A percentile compares a stretch with the other conserved stretches of the same genome.
Conservation (phyloP, 169 alveolate species). For the Eimeria tenella region DNA sequence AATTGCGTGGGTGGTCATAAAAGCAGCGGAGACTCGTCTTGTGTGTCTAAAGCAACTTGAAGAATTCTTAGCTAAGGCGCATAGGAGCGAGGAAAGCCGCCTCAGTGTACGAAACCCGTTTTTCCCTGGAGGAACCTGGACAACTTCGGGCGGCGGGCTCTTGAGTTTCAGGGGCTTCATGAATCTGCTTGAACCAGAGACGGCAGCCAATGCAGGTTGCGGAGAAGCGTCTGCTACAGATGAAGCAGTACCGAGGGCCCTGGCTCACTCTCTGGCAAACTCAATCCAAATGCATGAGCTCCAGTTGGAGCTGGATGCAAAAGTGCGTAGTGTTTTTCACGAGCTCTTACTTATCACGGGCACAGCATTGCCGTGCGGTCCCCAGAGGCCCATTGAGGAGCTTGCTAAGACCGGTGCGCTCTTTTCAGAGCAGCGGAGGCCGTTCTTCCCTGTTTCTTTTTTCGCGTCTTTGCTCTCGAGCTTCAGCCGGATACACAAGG, state of each 20-base stretch:
- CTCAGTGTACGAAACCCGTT: not conserved
- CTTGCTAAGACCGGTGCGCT: constrained; percentile 20
- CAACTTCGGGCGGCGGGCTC: not conserved
- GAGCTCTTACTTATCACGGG: constrained; percentile 32
- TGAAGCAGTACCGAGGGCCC: not conserved
- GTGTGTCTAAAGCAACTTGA: not conserved
- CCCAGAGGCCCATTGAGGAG: constrained; percentile 28
- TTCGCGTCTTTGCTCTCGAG: not conserved
- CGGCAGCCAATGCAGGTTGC: not conserved
- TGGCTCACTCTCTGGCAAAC: constrained; percentile 4
- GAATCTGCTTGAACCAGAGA: not conserved
- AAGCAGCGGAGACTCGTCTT: constrained; percentile 14
- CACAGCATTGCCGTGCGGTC: constrained; percentile 24
- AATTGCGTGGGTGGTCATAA: not conserved
- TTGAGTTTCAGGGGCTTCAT: constrained; percentile 14
- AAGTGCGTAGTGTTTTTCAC: constrained; percentile 10
- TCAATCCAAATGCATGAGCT: not conserved
- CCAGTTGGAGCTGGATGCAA: constrained; percentile 38
- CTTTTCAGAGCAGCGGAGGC: constrained; percentile 21
- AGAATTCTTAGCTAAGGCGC: not conserved
- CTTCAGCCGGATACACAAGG: not conserved
- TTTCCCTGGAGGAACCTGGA: not conserved
- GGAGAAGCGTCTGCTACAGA: not conserved
- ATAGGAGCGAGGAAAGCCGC: not conserved
- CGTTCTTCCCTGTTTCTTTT: constrained; percentile 6